Evolutionary conservation across 2,329 filamentous ascomycete genomes (phyloP), one percentile per base, ranked within the genome.

Genomic region (Zymoseptoria passerinii): DNA sequence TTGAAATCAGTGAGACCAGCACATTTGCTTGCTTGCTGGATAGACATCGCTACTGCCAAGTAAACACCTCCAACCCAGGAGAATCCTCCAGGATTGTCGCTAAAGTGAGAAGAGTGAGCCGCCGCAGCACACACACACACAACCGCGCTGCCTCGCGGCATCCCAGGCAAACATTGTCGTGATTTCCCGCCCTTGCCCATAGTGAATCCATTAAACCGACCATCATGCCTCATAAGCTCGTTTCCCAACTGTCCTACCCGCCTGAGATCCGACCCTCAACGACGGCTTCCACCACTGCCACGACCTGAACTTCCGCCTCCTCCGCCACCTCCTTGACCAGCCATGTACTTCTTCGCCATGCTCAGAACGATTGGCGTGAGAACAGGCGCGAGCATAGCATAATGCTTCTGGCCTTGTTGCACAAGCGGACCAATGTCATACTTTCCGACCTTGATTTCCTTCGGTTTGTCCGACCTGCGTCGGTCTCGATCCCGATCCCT

Each of bases 351-450:
- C 63, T 56, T 64, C 35, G 63, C 63, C 53, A 61, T 57, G 53
- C 66, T 67, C 58, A 70, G 63, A 16, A 71, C 62, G 48, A 72
- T 57, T 10, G 70, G 70, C 13, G 67, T 68, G 19, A 71, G 58
- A 28, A 72, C 66, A 4, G 70, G 70, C 28, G 68, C 70, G 3
- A 72, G 52, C 8, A 66, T 68, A 2, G 59, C 63, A 56, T 67
- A 72, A 57, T 71, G 69, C 61, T 71, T 70, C 65, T 71, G 60
- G 16, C 68, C 69, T 56, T 68, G 68, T 52, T 72, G 66, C 20
- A 72, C 57, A 53, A 64, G 63, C 16, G 69, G 69, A 13, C 70
- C 69, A 55, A 72, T 61, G 50, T 72, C 69, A 58, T 68, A 70
- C 20, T 67, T 66, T 28, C 69, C 69, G 55, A 71, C 63, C 61